Percentiles rank a stretch among this genome's conserved stretches.
Evolutionary conservation across 139 green algal genomes (phyloP).

Genomic region (Pedinophyceae sp.): DNA sequence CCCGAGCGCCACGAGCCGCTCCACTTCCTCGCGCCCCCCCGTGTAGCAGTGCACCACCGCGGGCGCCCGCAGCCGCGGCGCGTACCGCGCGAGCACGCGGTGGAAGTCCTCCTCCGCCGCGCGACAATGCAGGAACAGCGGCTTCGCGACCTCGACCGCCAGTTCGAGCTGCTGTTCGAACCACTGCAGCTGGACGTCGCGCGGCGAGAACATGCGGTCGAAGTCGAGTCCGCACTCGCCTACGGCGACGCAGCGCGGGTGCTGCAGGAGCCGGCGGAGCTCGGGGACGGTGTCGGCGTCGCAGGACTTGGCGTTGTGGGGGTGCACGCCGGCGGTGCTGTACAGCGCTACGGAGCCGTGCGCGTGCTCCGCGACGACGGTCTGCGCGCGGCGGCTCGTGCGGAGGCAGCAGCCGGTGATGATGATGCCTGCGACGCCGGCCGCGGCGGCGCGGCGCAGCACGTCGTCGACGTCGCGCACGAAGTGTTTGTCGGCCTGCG

Average conservation of each 20-base stretch:
- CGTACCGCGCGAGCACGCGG: too few relatives aligned
- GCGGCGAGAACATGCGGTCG: constrained; percentile 56
- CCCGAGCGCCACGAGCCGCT: constrained; percentile 27
- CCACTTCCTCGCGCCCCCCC: constrained; percentile 30
- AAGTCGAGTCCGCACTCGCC: constrained; percentile 65
- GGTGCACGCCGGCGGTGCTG: constrained; percentile 60
- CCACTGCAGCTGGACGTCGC: constrained; percentile 41
- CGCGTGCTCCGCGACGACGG: constrained; percentile 12
- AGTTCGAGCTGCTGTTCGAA: constrained; percentile 36
- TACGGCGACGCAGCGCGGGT: constrained; percentile 31
- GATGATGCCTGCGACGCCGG: constrained; percentile 26
- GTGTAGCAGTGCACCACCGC: constrained; percentile 67
- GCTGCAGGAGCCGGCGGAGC: constrained; percentile 23
- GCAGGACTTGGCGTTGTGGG: constrained; percentile 56
- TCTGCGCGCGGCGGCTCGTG: constrained; percentile 13
- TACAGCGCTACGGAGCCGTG: constrained; percentile 23
- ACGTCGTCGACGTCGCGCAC: constrained; percentile 34
- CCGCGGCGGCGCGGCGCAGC: constrained; percentile 19
- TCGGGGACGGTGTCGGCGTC: constrained; percentile 17
- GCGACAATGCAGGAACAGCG: constrained; percentile 65
- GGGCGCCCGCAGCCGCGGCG: constrained; percentile 16
- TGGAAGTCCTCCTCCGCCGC: constrained; percentile 32
- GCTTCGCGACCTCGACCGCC: constrained; percentile 37
- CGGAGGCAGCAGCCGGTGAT: constrained; percentile 35
- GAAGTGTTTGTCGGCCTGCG: too few relatives aligned